Evolutionary conservation across 805 yeast genomes (phyloP), one percentile per base, ranked within the genome.

Genomic region (Sugiyamaella valdiviana): DNA sequence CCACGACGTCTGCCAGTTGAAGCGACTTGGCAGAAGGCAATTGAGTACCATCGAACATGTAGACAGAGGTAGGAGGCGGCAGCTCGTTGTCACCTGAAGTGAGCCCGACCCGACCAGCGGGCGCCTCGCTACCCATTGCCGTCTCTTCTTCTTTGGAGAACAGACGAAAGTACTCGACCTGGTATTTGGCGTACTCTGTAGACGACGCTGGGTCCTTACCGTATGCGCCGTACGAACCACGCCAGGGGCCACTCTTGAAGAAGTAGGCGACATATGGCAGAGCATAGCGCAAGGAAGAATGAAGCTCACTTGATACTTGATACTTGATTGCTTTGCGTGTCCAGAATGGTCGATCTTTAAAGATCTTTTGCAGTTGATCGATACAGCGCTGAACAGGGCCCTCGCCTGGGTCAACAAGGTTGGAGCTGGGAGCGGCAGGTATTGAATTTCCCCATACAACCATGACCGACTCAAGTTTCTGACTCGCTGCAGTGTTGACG

Each of bases 181-280:
- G 99, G 62, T 79, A 88, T 29, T 64, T 65, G 51, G 85, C 82
- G 56, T 72, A 82, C 10, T 69, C 62, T 1, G 67, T 58, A 42
- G 83, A 79, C 1, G 65, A 57, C 38, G 77, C 69, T 0, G 98
- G 97, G 65, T 91, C 86, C 36, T 81, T 72, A 0, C 96, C 97
- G 56, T 81, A 79, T 55, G 71, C 76, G 40, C 89, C 80, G 62
- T 83, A 88, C 9, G 93, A 79, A 51, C 87, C 88, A 57, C 98
- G 75, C 95, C 96, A 93, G 0, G 98, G 99, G 0, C 99, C 99
- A 59, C 84, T 85, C 35, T 84, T 79, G 62, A 81, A 85, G 38
- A 87, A 76, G 62, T 80, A 93, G 0, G 96, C 76, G 0, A 88
- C 84, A 62, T 85, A 83, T 0, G 98, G 95, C 44, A 93, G 64